Evolutionary conservation across 495 filamentous ascomycete genomes (phyloP), one percentile per base, ranked within the genome.

Genomic region (Articulospora tetracladia): DNA sequence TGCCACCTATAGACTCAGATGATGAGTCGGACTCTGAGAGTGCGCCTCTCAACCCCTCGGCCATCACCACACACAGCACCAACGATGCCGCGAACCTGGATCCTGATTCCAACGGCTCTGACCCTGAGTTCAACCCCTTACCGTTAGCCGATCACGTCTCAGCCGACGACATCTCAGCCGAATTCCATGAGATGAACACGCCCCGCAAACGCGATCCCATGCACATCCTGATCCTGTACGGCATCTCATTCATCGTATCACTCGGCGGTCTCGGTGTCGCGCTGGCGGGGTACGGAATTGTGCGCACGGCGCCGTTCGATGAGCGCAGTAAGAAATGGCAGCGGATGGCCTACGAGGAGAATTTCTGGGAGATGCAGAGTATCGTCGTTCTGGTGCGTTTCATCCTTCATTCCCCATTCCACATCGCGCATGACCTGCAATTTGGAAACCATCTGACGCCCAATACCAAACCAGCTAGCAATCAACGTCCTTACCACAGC

Each of bases 291-390:
- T 62, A 53, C 19, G 15, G 3, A 0, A 62, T 62, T 17, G 44
- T 23, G 17, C 11, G 41, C 10, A 46, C 19, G 4, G 60, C 47
- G 10, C 60, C 60, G 17, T 41, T 58, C 10, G 60, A 58, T 25
- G 36, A 57, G 15, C 20, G 44, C 1, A 28, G 24, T 17, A 58
- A 53, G 50, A 58, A 36, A 15, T 19, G 24, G 19, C 25, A 62
- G 25, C 25, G 47, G 32, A 55, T 53, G 24, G 17, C 28, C 19
- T 62, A 62, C 27, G 60, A 62, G 47, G 51, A 23, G 48, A 30
- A 41, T 22, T 62, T 62, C 28, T 46, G 19, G 11, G 60, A 55
- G 10, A 62, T 62, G 54, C 41, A 53, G 32, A 62, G 60, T 25
- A 47, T 58, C 6, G 32, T 57, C 12, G 23, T 57, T 25, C 20